Evolutionary conservation across 169 alveolate genomes (phyloP), one percentile per base, ranked within the genome.

Genomic region (Plasmodium vivax): DNA sequence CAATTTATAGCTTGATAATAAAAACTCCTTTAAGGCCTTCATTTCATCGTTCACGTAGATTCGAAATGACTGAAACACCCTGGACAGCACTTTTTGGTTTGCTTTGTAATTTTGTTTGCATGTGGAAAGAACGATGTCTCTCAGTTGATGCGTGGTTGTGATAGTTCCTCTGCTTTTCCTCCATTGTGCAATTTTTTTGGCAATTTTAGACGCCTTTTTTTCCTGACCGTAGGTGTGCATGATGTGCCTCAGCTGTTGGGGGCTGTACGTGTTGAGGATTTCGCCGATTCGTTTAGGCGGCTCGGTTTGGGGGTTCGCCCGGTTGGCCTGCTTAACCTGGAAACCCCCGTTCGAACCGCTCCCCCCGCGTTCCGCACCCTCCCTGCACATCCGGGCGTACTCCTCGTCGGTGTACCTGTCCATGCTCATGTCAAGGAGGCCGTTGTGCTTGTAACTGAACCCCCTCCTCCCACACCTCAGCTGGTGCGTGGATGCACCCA

Each of bases 381-480:
- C 51, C 38, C 72, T 10, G 8, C 72, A 43, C 38, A 81, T 43
- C 32, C 62, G 34, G 32, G 34, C 72, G 38, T 58, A 73, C 32
- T 88, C 91, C 36, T 27, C 47, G 62, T 43, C 81, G 4, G 94
- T 88, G 77, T 92, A 92, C 74, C 54, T 71, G 34, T 92, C 47
- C 97, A 96, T 96, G 77, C 96, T 93, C 98, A 96, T 96, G 91
- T 96, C 97, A 36, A 96, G 95, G 14, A 94, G 95, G 3, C 97
- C 97, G 84, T 96, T 87, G 56, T 92, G 90, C 73, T 93, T 85
- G 84, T 96, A 96, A 27, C 97, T 94, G 43, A 96, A 96, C 12
- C 98, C 98, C 30, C 98, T 83, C 62, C 62, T 72, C 1, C 96
- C 58, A 34, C 94, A 54, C 54, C 93, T 96, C 38, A 96, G 58